These are phyloP conservation scores for Globisporangium carolinianum DNA, from an alignment of 352 stramenopile species.

Conservation along the genomic window DNA sequence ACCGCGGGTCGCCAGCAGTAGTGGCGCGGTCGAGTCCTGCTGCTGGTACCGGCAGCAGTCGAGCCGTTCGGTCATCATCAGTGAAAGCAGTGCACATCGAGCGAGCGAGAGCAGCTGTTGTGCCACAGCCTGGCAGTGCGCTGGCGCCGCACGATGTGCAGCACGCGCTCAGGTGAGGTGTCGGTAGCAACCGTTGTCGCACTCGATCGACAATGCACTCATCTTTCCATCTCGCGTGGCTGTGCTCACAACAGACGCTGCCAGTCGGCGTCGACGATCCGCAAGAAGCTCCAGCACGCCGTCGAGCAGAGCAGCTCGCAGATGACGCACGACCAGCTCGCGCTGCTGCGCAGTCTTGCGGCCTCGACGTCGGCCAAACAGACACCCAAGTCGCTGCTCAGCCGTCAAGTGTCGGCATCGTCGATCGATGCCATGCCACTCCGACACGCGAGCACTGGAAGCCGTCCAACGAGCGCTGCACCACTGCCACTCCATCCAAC, in stretches of 20 bases:
- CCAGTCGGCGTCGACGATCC: slow-evolving; percentile 55
- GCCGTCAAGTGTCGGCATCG: slow-evolving; percentile 4
- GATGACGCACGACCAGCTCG: slow-evolving; percentile 29
- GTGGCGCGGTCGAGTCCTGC: background rate
- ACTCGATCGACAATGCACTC: background rate
- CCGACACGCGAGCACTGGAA: background rate
- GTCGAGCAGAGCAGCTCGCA: slow-evolving; percentile 39
- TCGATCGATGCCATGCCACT: background rate
- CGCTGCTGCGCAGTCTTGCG: slow-evolving; percentile 27
- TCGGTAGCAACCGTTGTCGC: background rate
- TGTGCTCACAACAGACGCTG: slow-evolving; percentile 28
- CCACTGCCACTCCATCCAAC: background rate
- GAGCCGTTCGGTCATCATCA: background rate
- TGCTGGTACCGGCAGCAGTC: background rate
- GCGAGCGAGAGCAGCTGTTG: background rate
- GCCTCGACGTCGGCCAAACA: slow-evolving; percentile 13
- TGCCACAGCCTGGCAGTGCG: background rate
- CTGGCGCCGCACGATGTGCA: slow-evolving; percentile 18
- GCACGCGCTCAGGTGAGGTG: slow-evolving; percentile 18
- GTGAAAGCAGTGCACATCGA: slow-evolving; percentile 9
- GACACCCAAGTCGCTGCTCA: slow-evolving; percentile 15
- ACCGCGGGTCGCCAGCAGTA: slow-evolving; percentile 4
- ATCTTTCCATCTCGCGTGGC: background rate
- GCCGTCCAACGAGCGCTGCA: slow-evolving; percentile 9
- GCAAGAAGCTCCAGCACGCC: slow-evolving; percentile 55